Evolutionary conservation across 345 rosid genomes (phyloP), one percentile per base, ranked within the genome.

Genomic region (Aurinia saxatilis): DNA sequence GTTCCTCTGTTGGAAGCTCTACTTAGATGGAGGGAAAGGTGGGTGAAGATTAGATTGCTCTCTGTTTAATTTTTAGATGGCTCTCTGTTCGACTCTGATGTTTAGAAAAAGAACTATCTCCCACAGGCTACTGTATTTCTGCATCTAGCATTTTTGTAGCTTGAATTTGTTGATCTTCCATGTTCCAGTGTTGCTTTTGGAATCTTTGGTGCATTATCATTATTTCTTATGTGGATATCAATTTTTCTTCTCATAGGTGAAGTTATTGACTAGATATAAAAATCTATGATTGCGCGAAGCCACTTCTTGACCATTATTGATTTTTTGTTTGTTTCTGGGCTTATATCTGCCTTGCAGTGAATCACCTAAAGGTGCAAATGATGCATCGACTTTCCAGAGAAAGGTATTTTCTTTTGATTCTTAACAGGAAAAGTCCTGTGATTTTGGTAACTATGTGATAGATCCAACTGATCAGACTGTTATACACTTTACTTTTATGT

Each of bases 361-460:
- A 80, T 85, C 97, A 54, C 97, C 96, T 14, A 85, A 87, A 77
- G 99, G 99, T 50, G 90, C 95, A 70, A 90, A 85, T 79, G 97
- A 90, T 80, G 97, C 96, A 53, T 90, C 97, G 55, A 90, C 97
- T 47, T 93, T 93, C 81, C 97, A 93, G 74, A 86, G 96, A 76
- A 93, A 93, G 99, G 99, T 90, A 66, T 53, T 76, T 67, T 51
- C 38, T 63, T 65, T 55, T 25, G 5, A 59, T 50, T 57, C 4
- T 38, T 65, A 38, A 9, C 13, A 23, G 6, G 37, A 63, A 11
- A 49, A 49, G n/a, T 36, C 23, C 50, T 30, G 0, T 2, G 27
- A 48, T 10, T 69, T 34, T 44, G 13, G 33, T 51, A 7, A 37
- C 62, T 46, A 29, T 37, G 30, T 65, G 9, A 49, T 50, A 16